These are phyloP conservation scores for Gypsophila paniculata DNA, from an alignment of 179 eudicot species.

Conservation along the genomic window DNA sequence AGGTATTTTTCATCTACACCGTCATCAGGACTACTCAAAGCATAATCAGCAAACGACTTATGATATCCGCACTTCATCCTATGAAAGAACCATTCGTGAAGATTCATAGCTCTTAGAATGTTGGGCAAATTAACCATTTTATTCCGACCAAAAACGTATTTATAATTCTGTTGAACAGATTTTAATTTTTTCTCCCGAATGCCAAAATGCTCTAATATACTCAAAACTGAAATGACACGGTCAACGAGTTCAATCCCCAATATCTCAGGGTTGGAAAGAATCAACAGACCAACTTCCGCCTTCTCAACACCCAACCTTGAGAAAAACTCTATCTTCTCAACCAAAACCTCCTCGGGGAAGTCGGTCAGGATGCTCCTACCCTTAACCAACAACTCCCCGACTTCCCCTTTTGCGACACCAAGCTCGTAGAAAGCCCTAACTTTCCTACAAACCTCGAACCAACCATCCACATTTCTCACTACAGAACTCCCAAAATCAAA, in stretches of 20 bases:
- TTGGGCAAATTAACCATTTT: constrained; percentile 56
- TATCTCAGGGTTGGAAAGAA: constrained; percentile 53
- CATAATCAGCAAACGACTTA: constrained; percentile 32
- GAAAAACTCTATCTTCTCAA: constrained; percentile 50
- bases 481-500: constrained; percentile 33
- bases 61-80: constrained; percentile 42
- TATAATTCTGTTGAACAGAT: constrained; percentile 31
- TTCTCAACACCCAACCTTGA: constrained; percentile 42
- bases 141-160: constrained; percentile 58
- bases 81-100: constrained; percentile 58
- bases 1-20: constrained; percentile 37
- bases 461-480: constrained; percentile 44
- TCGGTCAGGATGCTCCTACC: constrained; percentile 37
- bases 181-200: constrained; percentile 26
- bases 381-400: constrained; percentile 44
- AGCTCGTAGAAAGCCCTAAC: constrained; percentile 52
- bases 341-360: constrained; percentile 45
- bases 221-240: constrained; percentile 45
- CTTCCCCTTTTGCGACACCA: constrained; percentile 48
- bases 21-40: constrained; percentile 34
- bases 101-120: constrained; percentile 58
- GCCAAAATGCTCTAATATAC: constrained; percentile 54
- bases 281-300: constrained; percentile 46
- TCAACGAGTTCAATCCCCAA: constrained; percentile 41
- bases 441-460: constrained; percentile 51